Conservation (phyloP, 441 rosid species). For the Gossypium schwendimanii region DNA sequence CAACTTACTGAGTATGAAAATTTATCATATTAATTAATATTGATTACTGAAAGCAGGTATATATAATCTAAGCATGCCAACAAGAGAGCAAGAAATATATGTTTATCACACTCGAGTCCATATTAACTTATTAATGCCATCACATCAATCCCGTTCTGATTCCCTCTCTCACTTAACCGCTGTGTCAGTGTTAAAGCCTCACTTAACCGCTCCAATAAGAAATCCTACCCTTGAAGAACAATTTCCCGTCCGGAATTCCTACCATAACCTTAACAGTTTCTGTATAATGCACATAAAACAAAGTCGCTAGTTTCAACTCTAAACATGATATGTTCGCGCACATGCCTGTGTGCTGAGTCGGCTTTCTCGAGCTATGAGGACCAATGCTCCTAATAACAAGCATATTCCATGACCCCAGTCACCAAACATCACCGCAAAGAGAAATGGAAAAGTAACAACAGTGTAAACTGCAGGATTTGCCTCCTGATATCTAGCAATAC, state of each 20-base stretch:
- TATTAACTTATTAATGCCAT: neutral
- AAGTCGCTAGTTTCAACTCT: constrained; percentile 3
- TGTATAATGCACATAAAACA: neutral
- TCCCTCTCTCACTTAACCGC: neutral
- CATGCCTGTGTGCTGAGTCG: constrained; percentile 67
- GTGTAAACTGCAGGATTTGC: constrained; percentile 92
- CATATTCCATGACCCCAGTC: constrained; percentile 99
- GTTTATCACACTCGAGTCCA: neutral
- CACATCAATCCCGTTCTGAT: neutral
- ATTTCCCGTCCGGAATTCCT: neutral
- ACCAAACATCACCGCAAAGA: constrained; percentile 98
- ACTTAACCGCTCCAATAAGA: neutral
- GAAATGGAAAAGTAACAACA: constrained; percentile 83
- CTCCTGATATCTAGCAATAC: constrained; percentile 92
- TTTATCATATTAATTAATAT: neutral
- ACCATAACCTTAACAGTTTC: neutral
- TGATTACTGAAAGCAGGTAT: neutral
- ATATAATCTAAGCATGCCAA: constrained; percentile 2
- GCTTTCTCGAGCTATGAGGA: constrained; percentile 78
- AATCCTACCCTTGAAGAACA: constrained; percentile 5
- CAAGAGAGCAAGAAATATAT: neutral
- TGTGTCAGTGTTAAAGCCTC: neutral
- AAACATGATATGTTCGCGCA: constrained; percentile 15
- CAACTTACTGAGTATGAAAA: neutral
- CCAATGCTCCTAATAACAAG: constrained; percentile 76